A percentile compares a stretch with the other conserved stretches of the same genome.
phyloP scores from a whole-genome alignment of 1,284 basidiomycete genomes.

The Singerocomus inundabilis region DNA sequence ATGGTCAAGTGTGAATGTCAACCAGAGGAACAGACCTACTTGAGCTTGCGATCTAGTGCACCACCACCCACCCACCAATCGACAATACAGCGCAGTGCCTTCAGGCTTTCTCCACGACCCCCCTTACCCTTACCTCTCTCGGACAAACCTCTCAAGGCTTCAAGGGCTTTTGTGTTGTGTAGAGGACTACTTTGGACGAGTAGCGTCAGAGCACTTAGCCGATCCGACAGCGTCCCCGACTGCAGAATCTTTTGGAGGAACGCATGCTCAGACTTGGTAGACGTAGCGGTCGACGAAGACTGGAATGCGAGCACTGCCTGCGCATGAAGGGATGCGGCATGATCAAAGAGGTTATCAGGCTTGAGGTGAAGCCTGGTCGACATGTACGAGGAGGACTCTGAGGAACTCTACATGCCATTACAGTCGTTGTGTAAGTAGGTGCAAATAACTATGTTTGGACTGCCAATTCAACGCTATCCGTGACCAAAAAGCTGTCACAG shows the following conservation, averaged over 20 bases:
- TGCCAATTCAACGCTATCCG: no score
- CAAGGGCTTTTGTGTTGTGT: slow-evolving; percentile 84
- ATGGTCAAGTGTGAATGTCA: background rate
- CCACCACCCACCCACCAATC: slow-evolving; percentile 98
- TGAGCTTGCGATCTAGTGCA: slow-evolving; percentile 77
- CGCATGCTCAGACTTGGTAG: slow-evolving; percentile 58
- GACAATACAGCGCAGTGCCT: slow-evolving; percentile 86
- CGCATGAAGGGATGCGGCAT: slow-evolving; percentile 52
- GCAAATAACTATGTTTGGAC: no score
- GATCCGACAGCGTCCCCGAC: slow-evolving; percentile 90
- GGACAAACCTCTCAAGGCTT: slow-evolving; percentile 75
- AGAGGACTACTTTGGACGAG: slow-evolving; percentile 89
- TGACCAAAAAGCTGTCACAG: no score
- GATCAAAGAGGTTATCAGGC: slow-evolving; percentile 38
- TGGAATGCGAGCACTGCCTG: slow-evolving; percentile 50
- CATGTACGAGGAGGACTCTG: no score
- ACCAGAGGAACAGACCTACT: slow-evolving; percentile 45
- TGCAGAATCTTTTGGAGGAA: slow-evolving; percentile 85
- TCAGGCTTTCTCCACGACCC: slow-evolving; percentile 87
- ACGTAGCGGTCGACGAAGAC: slow-evolving; percentile 39
- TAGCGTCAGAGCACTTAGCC: slow-evolving; percentile 89
- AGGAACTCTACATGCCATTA: no score
- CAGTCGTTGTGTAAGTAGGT: no score
- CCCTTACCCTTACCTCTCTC: slow-evolving; percentile 78
- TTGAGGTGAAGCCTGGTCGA: background rate